Percentiles rank a stretch among this genome's conserved stretches.
These are phyloP conservation scores for Clonostachys rhizophaga DNA, from an alignment of 2,329 filamentous ascomycete genomes.

Conservation along the genomic window DNA sequence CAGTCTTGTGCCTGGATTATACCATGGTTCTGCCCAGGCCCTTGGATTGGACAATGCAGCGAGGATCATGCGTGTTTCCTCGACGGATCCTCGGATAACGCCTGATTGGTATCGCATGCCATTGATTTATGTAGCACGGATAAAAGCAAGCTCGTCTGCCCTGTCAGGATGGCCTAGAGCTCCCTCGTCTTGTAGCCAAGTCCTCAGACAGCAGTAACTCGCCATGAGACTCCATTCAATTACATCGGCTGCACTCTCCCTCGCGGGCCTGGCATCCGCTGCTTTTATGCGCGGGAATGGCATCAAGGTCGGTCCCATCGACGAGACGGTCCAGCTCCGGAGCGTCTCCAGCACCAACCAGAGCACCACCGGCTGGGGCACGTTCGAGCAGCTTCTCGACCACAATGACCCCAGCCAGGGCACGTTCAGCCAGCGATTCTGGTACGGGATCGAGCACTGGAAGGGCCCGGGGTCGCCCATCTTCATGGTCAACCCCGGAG, in stretches of 20 bases:
- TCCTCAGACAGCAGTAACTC: too few relatives aligned
- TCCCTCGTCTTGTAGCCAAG: too few relatives aligned
- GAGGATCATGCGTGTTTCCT: too few relatives aligned
- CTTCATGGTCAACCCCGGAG: conserved; percentile 62
- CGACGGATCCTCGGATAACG: too few relatives aligned
- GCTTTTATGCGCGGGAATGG: conserved; percentile 1
- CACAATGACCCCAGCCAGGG: conserved; percentile 50
- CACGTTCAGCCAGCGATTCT: conserved; percentile 69
- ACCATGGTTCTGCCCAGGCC: too few relatives aligned
- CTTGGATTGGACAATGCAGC: too few relatives aligned
- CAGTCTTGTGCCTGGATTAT: too few relatives aligned
- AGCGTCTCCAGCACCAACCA: not conserved
- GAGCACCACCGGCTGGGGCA: conserved; percentile 4
- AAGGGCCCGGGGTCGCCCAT: conserved; percentile 72
- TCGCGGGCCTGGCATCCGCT: conserved; percentile 1
- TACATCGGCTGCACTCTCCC: not conserved
- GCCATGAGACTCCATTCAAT: not conserved
- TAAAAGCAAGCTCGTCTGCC: too few relatives aligned
- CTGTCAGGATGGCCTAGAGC: too few relatives aligned
- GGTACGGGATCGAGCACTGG: conserved; percentile 73
- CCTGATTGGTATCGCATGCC: too few relatives aligned
- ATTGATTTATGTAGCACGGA: too few relatives aligned
- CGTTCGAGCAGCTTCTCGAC: conserved; percentile 53
- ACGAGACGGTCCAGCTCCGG: not conserved
- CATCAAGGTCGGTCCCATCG: not conserved